A percentile compares a stretch with the other conserved stretches of the same genome.
Conservation (phyloP, 2,329 filamentous ascomycete genomes). For the Verticillium isaacii region DNA sequence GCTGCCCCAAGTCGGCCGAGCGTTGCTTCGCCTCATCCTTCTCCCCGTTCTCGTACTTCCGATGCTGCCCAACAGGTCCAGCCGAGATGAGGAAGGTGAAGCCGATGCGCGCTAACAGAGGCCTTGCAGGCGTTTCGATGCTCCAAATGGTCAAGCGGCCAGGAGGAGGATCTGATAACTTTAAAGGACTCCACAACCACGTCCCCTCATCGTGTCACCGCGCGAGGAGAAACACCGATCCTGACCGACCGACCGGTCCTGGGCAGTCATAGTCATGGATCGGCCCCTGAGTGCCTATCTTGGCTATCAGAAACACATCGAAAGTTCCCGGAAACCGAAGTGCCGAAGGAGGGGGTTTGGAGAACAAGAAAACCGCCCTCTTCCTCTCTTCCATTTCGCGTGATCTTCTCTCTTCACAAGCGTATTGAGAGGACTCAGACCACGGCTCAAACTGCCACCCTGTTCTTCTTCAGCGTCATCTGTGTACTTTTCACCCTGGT, state of each 20-base stretch:
- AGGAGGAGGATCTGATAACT: constrained; percentile 15
- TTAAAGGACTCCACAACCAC: constrained; percentile 11
- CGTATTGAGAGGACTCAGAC: not conserved
- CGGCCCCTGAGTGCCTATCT: not conserved
- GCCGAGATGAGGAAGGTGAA: constrained; percentile 3
- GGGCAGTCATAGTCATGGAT: not conserved
- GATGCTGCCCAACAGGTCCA: not conserved
- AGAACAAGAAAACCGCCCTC: not conserved
- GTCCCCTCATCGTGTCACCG: not conserved
- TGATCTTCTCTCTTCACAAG: not conserved
- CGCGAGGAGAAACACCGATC: not conserved
- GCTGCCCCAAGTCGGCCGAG: constrained; percentile 1
- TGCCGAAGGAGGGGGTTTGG: not conserved
- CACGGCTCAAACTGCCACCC: constrained; percentile 2
- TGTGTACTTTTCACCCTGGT: not conserved
- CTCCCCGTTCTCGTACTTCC: constrained; percentile 2
- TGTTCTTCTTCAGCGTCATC: constrained; percentile 1
- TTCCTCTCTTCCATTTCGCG: not conserved
- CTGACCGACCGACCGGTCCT: not conserved
- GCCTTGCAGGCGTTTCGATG: not conserved
- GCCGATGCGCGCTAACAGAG: not conserved
- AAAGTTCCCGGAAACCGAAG: not conserved
- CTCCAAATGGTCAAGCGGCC: constrained; percentile 8
- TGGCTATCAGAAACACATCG: not conserved
- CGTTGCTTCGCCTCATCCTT: constrained; percentile 6